Evolutionary conservation across 352 stramenopile species (phyloP).

Genomic region (Thraustochytrium sp.): DNA sequence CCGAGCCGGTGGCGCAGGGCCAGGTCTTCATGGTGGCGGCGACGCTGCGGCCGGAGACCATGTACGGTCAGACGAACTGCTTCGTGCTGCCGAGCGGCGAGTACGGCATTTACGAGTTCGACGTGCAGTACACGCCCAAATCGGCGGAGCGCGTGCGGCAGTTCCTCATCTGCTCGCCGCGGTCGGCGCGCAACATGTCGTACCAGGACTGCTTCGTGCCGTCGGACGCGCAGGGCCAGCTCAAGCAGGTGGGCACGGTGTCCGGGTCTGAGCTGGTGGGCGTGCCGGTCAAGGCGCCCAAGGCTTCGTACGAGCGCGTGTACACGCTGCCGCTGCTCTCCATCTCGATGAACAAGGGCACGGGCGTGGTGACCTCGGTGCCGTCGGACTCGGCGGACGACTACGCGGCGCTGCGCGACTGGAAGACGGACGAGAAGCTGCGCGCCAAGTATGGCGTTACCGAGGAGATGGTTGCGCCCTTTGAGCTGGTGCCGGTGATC

Average conservation of each 20-base stretch:
- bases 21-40: conserved; percentile 93
- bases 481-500: conserved; percentile 95
- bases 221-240: conserved; percentile 55
- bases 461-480: conserved; percentile 95
- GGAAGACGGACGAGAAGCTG: conserved; percentile 96
- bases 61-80: conserved; percentile 99
- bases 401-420: conserved; percentile 94
- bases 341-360: conserved; percentile 99
- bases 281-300: conserved; percentile 85
- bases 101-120: conserved; percentile 95
- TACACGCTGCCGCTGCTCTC: conserved; percentile 98
- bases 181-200: conserved; percentile 52
- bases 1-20: conserved; percentile 53
- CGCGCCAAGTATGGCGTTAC: conserved; percentile 96
- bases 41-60: conserved; percentile 97
- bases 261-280: conserved; percentile 94
- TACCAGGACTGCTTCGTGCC: conserved; percentile 55
- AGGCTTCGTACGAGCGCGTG: conserved; percentile 94
- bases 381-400: conserved; percentile 98
- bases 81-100: conserved; percentile 97
- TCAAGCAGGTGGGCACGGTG: conserved; percentile 67
- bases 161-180: conserved; percentile 63
- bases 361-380: conserved; percentile 97
- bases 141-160: conserved; percentile 74
- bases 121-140: conserved; percentile 52